Conservation (phyloP, 805 yeast genomes). For the Komagataella pseudopastoris region DNA sequence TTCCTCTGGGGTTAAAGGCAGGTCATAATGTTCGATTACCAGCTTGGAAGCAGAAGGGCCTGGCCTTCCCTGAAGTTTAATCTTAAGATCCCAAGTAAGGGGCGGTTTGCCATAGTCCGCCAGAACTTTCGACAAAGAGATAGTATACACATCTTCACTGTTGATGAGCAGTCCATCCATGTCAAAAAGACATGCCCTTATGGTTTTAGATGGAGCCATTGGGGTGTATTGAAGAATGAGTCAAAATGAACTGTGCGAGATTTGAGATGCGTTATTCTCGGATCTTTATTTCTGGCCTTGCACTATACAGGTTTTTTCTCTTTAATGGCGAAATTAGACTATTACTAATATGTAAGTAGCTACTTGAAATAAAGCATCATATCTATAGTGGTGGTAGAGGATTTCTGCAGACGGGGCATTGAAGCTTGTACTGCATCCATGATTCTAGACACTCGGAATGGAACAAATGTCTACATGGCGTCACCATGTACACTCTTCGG, state of each 20-base stretch:
- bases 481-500: constrained; percentile 53
- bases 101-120: constrained; percentile 64
- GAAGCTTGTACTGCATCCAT: constrained; percentile 89
- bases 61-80: constrained; percentile 83
- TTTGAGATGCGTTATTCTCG: neutral
- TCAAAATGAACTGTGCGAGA: neutral
- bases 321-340: neutral
- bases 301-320: neutral
- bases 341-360: neutral
- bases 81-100: constrained; percentile 82
- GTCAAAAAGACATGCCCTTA: constrained; percentile 68
- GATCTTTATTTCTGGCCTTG: neutral
- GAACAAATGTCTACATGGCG: constrained; percentile 87
- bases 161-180: constrained; percentile 94
- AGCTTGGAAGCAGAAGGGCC: constrained; percentile 60
- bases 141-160: constrained; percentile 87
- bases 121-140: constrained; percentile 54
- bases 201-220: constrained; percentile 3
- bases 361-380: neutral
- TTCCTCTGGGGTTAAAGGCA: constrained; percentile 48
- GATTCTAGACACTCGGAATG: constrained; percentile 79
- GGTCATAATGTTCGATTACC: constrained; percentile 52
- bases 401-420: constrained; percentile 87
- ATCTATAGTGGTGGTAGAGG: constrained; percentile 66
- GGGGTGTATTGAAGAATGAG: neutral